Percentiles rank a stretch among this genome's conserved stretches.
Conservation (phyloP, 169 alveolate genomes). For the Cryptosporidium bovis region DNA sequence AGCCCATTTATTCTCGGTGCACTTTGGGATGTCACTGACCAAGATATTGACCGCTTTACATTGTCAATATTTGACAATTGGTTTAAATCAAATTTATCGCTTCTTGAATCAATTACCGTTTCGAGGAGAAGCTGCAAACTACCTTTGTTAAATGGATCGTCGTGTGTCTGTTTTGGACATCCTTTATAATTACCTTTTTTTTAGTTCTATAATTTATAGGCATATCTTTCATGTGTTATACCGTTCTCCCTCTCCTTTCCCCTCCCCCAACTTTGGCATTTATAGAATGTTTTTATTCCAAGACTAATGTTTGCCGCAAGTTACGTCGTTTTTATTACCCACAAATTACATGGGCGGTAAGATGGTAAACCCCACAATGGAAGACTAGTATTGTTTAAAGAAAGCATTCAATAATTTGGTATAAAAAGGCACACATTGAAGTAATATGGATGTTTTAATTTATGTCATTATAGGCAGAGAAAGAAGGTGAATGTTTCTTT, state of each 20-base stretch:
- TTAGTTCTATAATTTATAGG: background rate
- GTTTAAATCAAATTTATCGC: slow-evolving; percentile 35
- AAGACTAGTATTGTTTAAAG: background rate
- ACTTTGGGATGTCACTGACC: slow-evolving; percentile 74
- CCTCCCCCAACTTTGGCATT: background rate
- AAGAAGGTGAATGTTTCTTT: no score
- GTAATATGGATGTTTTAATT: no score
- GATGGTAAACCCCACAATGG: slow-evolving; percentile 48
- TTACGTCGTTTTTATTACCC: slow-evolving; percentile 48
- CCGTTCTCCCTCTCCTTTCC: no score
- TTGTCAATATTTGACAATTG: slow-evolving; percentile 68
- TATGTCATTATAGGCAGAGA: no score
- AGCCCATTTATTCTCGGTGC: slow-evolving; percentile 70
- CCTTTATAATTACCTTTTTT: slow-evolving; percentile 11
- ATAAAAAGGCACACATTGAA: no score
- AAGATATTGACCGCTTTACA: slow-evolving; percentile 70
- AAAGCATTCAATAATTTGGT: no score
- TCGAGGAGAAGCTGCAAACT: slow-evolving; percentile 55
- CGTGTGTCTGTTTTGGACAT: slow-evolving; percentile 65
- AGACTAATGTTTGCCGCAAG: background rate
- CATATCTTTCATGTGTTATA: no score
- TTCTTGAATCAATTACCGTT: slow-evolving; percentile 48
- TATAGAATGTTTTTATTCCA: background rate
- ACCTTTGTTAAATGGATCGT: slow-evolving; percentile 56
- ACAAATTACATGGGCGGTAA: slow-evolving; percentile 75